Evolutionary conservation across 2,329 filamentous ascomycete genomes (phyloP).

Genomic region (Colletotrichum magnum): DNA sequence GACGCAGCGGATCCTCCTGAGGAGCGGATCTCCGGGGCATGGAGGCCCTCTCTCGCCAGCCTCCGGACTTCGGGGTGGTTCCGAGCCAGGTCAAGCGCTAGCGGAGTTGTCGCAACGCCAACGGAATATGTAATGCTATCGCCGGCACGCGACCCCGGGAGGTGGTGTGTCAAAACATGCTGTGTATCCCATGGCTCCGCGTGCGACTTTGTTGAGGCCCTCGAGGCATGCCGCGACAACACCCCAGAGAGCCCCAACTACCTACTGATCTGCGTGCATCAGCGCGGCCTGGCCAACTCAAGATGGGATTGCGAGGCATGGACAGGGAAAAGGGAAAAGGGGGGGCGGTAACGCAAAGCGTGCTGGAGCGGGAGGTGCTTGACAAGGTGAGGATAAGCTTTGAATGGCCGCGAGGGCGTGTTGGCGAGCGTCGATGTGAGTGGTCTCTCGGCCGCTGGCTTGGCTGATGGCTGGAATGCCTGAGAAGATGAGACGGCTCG

Average conservation of each 20-base stretch:
- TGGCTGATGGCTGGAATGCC: conserved; percentile 38
- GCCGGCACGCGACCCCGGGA: conserved; percentile 22
- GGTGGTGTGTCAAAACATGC: conserved; percentile 35
- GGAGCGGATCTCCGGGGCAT: conserved; percentile 38
- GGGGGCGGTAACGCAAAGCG: background rate
- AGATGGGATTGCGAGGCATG: too few species aligned
- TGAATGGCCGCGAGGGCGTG: conserved; percentile 27
- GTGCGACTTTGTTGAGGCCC: conserved; percentile 26
- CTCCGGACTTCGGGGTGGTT: conserved; percentile 38
- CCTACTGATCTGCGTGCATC: too few species aligned
- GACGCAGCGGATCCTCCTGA: conserved; percentile 30
- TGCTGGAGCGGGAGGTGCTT: background rate
- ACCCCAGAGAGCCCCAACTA: background rate
- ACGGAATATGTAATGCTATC: conserved; percentile 28
- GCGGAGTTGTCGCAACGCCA: conserved; percentile 33
- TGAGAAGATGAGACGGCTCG: conserved; percentile 34
- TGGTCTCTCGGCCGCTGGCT: conserved; percentile 27
- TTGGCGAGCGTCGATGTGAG: conserved; percentile 30
- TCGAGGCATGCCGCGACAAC: conserved; percentile 21
- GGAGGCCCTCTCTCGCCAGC: conserved; percentile 25
- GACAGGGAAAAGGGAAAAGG: background rate
- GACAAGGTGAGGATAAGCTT: conserved; percentile 33
- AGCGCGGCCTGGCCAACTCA: too few species aligned
- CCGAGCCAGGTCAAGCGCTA: conserved; percentile 30
- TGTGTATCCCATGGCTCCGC: conserved; percentile 21